These are phyloP conservation scores for Otatea glauca DNA, from an alignment of 176 grass and related monocot genomes.

Conservation along the genomic window DNA sequence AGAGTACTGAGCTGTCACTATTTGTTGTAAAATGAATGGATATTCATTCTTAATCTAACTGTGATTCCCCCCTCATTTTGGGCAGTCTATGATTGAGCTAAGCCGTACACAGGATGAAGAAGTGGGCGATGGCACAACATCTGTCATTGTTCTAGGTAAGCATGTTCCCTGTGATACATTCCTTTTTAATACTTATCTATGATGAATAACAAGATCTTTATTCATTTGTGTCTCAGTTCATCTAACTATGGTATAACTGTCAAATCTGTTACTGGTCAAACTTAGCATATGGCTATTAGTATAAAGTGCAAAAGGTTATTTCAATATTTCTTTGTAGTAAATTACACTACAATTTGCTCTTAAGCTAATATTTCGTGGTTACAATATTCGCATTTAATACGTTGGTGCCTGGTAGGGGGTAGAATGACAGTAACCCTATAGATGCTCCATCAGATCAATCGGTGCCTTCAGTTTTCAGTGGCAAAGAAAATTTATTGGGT, in stretches of 20 bases:
- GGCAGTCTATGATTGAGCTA: constrained; percentile 96
- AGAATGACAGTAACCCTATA: not conserved
- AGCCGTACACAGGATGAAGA: constrained; percentile 99
- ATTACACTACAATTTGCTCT: not conserved
- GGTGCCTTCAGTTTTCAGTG: not conserved
- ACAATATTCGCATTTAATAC: not conserved
- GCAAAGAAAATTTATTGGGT: not conserved
- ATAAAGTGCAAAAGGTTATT: not conserved
- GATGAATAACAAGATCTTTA: not conserved
- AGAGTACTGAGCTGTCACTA: not conserved
- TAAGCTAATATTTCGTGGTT: not conserved
- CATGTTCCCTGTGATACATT: constrained; percentile 6
- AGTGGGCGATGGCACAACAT: constrained; percentile 98
- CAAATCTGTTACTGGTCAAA: not conserved
- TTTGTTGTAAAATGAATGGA: not conserved
- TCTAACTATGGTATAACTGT: not conserved
- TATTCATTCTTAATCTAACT: not conserved
- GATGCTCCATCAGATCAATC: not conserved
- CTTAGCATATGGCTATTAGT: constrained; percentile 6
- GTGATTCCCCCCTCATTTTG: not conserved
- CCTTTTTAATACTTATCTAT: not conserved
- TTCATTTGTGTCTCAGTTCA: not conserved
- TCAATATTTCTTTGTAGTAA: not conserved
- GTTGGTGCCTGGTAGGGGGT: not conserved
- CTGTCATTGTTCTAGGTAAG: constrained; percentile 97